Evolutionary conservation across 257 asterid species (phyloP), one percentile per base, ranked within the genome.

Genomic region (Solanum boliviense): DNA sequence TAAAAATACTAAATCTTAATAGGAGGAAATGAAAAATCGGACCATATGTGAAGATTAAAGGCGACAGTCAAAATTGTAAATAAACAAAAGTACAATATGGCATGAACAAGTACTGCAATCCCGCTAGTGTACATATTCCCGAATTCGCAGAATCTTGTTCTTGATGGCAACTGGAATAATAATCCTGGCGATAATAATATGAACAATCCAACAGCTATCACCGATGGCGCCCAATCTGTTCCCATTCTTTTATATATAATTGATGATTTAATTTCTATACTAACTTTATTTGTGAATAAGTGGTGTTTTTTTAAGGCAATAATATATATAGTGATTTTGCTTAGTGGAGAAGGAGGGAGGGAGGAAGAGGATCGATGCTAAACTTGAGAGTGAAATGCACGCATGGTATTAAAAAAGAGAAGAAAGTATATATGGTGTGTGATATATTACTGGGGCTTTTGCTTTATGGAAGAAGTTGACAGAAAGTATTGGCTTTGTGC

Each of bases 41-140:
- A 84, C 75, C 91, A 92, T 83, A 96, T 91, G 86, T 96, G 99
- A 85, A 96, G 88, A 82, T 98, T 96, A 90, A 94, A 85, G 31
- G 99, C 98, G 32, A 96, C 91, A 89, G 93, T 74, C 91, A 94
- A 88, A 91, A 96, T 91, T 56, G 98, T 95, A 87, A 94, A 96
- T 87, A 96, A 93, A 90, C 98, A 94, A 84, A 96, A 93, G 87
- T 90, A 96, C 78, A 96, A 70, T 71, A 96, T 72, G 13, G 98
- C 98, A 88, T 96, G 98, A 74, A 96, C 93, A 72, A 94, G 92
- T 76, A 96, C 94, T 20, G 99, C 91, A 85, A 95, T 94, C 73
- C 98, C 98, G 52, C 98, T 96, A 0, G 99, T 96, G 87, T 94
- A 95, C 98, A 96, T 94, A 95, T 95, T 96, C 5, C 99, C 98